Base-by-base conservation (phyloP, 2,329 filamentous ascomycete species). In the Macrophomina tecta region DNA sequence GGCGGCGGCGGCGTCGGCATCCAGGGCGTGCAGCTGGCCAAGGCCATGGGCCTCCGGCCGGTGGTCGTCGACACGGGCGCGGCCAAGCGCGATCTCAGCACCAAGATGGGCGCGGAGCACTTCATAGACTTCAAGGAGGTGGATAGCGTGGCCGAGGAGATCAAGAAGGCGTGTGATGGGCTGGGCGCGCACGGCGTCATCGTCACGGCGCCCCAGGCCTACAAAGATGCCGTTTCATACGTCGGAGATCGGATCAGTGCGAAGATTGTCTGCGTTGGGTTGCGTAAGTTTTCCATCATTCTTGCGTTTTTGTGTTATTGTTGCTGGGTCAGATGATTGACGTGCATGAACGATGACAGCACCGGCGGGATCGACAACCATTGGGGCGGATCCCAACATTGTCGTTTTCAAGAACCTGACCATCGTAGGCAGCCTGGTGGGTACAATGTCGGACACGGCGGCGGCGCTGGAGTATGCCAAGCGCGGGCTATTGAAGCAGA, bases 1-100 rank as follows among this genome's bases (percentile, higher is more conserved):
- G 84, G 83, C 0, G 86, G 81, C 18, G 82, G 86, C 8, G 84
- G 84, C 45, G 86, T 88, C 3, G 86, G 86, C 3, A 84, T 87
- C 67, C 85, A 87, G 70, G 86, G 86, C 8, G 82, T 88, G 1
- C 86, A 80, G 68, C 70, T 80, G 5, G 78, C 78, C 14, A 78
- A 77, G 69, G 77, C 76, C 6, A 79, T 80, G 78, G 89, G 77
- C 1, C 84, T 84, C 2, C 84, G 82, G 73, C 88, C 86, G 67
- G 87, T 85, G 1, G 87, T 89, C 5, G 82, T 83, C 12, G 64
- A 66, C 46, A 71, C 72, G 11, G 77, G 77, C 12, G 78, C 77
- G 5, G 77, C 79, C 68, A 68, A 72, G 9, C 49, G 34, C 14
- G 64, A 34, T 5, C 30, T 66, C 28, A n/a, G 42, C 32, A 6